Evolutionary conservation across 345 rosid genomes (phyloP).

Genomic region (Arabidopsis suecica): DNA sequence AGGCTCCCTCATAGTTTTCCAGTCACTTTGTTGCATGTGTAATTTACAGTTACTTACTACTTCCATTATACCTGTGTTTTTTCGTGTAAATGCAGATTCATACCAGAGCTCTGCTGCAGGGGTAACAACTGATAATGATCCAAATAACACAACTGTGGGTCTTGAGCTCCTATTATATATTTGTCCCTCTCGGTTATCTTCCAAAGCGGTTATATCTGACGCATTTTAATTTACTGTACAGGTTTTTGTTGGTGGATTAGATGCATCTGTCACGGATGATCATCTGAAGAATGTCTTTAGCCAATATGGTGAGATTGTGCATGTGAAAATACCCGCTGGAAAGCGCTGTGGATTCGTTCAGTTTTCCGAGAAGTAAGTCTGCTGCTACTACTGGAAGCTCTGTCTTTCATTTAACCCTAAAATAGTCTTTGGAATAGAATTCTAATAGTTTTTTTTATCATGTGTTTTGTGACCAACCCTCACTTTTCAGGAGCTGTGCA

Average conservation of each 20-base stretch:
- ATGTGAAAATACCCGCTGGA: conserved; percentile 82
- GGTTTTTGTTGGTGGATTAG: conserved; percentile 94
- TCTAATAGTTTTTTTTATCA: neutral
- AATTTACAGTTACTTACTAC: conserved; percentile 14
- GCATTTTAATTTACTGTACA: conserved; percentile 39
- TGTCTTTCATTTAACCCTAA: neutral
- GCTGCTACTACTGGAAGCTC: neutral
- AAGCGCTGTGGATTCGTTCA: conserved; percentile 96
- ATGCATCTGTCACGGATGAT: conserved; percentile 74
- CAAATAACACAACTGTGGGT: conserved; percentile 91
- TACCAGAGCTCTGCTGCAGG: conserved; percentile 62
- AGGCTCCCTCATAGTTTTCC: neutral
- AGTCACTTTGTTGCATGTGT: neutral
- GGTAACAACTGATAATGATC: conserved; percentile 71
- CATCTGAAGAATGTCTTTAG: conserved; percentile 73
- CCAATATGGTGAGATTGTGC: conserved; percentile 78
- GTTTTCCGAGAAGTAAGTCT: conserved; percentile 71
- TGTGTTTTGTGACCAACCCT: conserved; percentile 8
- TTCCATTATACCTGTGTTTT: neutral
- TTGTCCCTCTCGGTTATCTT: neutral
- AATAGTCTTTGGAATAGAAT: neutral
- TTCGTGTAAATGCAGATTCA: conserved; percentile 66
- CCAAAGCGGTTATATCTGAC: conserved; percentile 12
- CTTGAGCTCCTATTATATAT: conserved; percentile 28
- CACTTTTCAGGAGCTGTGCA: conserved; percentile 67